These are phyloP conservation scores for Hyaloscypha bicolor DNA, from an alignment of 495 filamentous ascomycete genomes.

Conservation along the genomic window DNA sequence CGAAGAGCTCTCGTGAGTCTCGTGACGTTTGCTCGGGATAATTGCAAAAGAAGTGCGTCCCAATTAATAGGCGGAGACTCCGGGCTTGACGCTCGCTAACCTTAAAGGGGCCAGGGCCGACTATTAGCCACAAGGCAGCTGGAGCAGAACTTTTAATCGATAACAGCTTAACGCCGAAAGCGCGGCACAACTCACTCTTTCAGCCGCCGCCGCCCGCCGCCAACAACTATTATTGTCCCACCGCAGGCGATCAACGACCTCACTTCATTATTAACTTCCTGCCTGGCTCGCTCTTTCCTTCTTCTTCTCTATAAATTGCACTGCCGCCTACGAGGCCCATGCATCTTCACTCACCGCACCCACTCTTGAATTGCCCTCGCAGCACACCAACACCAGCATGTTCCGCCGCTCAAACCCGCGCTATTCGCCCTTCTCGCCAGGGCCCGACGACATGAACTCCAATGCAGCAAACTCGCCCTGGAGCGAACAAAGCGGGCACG, in stretches of 20 bases:
- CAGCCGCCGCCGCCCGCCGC: background rate
- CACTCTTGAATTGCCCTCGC: background rate
- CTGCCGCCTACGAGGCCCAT: background rate
- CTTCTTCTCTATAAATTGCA: background rate
- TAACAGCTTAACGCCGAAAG: slow-evolving; percentile 7
- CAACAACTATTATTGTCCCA: background rate
- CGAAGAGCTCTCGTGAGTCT: background rate
- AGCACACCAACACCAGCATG: background rate
- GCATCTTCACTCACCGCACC: background rate
- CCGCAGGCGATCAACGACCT: slow-evolving; percentile 4
- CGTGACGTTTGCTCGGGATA: slow-evolving; percentile 9
- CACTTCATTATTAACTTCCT: background rate
- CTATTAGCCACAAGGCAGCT: too few relatives aligned
- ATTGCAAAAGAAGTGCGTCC: background rate
- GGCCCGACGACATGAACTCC: background rate
- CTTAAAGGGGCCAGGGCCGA: too few relatives aligned
- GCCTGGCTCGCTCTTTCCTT: background rate
- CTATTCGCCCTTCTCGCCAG: slow-evolving; percentile 7
- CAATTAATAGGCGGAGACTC: background rate
- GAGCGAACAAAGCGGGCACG: background rate
- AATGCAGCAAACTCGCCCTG: slow-evolving; percentile 11
- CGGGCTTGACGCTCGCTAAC: too few relatives aligned
- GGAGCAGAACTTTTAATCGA: slow-evolving; percentile 4
- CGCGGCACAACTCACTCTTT: background rate
- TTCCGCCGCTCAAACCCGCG: background rate